Percentiles rank a stretch among this genome's conserved stretches.
phyloP scores from a whole-genome alignment of 2,329 filamentous ascomycete species.

The Exophiala sp. region DNA sequence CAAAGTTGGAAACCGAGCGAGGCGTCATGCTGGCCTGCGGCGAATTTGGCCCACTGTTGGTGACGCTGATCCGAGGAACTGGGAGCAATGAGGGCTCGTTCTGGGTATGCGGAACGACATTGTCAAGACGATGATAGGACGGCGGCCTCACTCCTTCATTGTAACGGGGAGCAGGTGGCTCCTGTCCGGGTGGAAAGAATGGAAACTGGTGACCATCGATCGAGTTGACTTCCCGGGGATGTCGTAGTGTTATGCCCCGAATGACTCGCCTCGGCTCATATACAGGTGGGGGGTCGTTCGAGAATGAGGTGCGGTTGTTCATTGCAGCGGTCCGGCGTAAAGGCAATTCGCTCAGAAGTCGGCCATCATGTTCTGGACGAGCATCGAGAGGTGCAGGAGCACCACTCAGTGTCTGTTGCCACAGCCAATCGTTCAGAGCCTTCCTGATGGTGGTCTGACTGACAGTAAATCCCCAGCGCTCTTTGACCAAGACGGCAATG shows the following conservation, averaged over 20 bases:
- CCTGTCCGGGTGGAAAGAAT: neutral
- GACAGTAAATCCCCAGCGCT: neutral
- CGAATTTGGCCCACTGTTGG: too few species aligned
- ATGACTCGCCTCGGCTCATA: constrained; percentile 8
- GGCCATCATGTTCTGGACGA: constrained; percentile 8
- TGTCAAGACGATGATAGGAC: neutral
- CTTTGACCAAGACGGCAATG: neutral
- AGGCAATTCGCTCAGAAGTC: neutral
- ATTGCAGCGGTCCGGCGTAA: neutral
- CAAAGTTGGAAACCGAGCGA: too few species aligned
- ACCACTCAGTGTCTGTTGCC: neutral
- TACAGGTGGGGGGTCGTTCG: constrained; percentile 9
- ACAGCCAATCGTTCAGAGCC: constrained; percentile 1
- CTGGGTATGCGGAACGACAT: too few species aligned
- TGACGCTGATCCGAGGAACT: too few species aligned
- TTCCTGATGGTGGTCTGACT: neutral
- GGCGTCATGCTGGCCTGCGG: too few species aligned
- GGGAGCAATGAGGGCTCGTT: too few species aligned
- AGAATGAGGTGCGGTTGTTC: neutral
- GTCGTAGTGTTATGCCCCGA: constrained; percentile 1
- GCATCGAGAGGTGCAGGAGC: neutral
- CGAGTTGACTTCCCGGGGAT: constrained; percentile 10
- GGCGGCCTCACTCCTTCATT: neutral
- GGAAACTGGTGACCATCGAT: neutral
- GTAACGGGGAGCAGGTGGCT: neutral